Evolutionary conservation across 805 yeast genomes (phyloP), one percentile per base, ranked within the genome.

Genomic region (Jamesozyma jinghongensis): DNA sequence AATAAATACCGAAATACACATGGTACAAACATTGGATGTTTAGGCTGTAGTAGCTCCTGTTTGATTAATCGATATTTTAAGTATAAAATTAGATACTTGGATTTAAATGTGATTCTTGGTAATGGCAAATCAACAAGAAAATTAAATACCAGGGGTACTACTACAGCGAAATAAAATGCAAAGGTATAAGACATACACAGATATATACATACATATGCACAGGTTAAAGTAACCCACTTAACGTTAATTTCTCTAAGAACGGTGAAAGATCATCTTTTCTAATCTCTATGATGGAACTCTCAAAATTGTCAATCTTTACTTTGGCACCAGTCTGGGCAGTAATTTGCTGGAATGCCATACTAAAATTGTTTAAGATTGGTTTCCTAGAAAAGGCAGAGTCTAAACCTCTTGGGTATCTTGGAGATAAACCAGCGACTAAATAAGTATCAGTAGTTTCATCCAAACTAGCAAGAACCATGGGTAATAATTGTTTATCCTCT

Each of bases 271-370:
- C 98, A 37, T 88, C 95, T 54, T 79, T 81, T 44, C 85, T 66
- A 33, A 92, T 79, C 63, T 92, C 97, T 34, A 92, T 86, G 18
- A 92, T 85, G 3, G 97, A 79, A 48, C 94, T 84, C 58, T 92
- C 97, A 63, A 92, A 92, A 54, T 95, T 86, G 59, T 92, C 97
- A 46, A 92, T 83, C 53, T 90, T 73, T 16, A 87, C 87, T 51
- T 83, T 79, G 3, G 97, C 96, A 32, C 87, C 90, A 5, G 95
- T 83, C 17, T 75, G 75, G 34, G 70, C 71, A 1, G 97, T 92
- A 20, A 88, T 85, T 48, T 81, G 82, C 59, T 86, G 96, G 61
- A 92, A 92, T 28, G 95, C 95, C 43, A 81, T 75, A 35, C 95
- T 88, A 56, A 92, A 92, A 6, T 85, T 80, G 57, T 92, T 90